These are phyloP conservation scores for Edaphochlamys debaryana DNA, from an alignment of 139 green algal species.

Conservation along the genomic window DNA sequence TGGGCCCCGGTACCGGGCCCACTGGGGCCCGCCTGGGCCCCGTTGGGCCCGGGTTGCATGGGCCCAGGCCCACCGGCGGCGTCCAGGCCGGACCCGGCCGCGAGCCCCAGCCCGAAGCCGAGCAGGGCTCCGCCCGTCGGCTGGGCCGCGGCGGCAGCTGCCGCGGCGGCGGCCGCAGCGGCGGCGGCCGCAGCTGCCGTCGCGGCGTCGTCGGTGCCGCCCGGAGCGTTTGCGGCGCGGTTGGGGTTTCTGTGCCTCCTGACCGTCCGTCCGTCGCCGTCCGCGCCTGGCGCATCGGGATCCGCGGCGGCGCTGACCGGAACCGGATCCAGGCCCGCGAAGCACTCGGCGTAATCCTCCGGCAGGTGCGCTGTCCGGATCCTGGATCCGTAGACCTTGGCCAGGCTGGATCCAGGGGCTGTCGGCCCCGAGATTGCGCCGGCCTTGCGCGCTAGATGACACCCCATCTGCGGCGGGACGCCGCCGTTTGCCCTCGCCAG, in stretches of 20 bases:
- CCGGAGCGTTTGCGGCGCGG: not conserved
- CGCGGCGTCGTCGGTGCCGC: not conserved
- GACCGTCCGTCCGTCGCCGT: too few species aligned
- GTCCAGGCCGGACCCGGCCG: too few species aligned
- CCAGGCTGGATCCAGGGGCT: constrained; percentile 9
- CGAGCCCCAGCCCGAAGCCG: not conserved
- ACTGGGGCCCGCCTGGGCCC: too few species aligned
- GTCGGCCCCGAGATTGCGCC: not conserved
- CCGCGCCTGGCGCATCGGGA: not conserved
- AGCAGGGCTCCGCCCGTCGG: not conserved
- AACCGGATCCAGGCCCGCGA: constrained; percentile 3
- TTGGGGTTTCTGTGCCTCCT: not conserved
- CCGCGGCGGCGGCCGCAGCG: not conserved
- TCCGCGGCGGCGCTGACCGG: not conserved
- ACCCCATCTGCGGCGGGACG: not conserved
- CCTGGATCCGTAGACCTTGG: constrained; percentile 1
- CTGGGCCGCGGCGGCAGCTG: not conserved
- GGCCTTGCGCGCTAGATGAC: not conserved
- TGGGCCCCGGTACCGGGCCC: too few species aligned
- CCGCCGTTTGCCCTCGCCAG: not conserved
- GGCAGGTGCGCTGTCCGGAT: not conserved
- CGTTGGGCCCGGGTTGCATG: too few species aligned
- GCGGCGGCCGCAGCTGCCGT: too few species aligned
- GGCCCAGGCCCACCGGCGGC: too few species aligned
- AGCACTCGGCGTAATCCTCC: constrained; percentile 13